Evolutionary conservation across 768 basidiomycete genomes (phyloP).

Genomic region (Exidia glandulosa): DNA sequence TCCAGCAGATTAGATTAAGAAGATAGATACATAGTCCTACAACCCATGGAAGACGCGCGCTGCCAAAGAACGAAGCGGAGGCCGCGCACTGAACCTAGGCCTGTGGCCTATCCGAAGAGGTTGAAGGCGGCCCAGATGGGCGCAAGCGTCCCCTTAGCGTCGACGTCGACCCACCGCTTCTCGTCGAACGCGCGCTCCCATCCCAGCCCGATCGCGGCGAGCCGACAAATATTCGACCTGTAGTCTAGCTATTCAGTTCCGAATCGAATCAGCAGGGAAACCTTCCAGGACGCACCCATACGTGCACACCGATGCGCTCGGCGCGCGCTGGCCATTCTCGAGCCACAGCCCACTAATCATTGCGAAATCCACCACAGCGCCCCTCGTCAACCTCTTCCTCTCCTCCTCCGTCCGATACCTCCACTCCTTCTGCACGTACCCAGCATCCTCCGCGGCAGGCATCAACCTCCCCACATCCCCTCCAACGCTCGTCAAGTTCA

Average conservation of each 20-base stretch:
- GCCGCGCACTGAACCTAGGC: not conserved
- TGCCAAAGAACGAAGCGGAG: not conserved
- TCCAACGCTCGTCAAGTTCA: constrained; percentile 34
- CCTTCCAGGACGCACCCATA: constrained; percentile 32
- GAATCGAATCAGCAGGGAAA: not conserved
- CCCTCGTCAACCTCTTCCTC: constrained; percentile 42
- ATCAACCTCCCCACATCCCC: constrained; percentile 33
- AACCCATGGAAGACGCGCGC: not conserved
- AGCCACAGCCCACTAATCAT: constrained; percentile 52
- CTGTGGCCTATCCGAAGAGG: constrained; percentile 21
- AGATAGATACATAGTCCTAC: too few species aligned
- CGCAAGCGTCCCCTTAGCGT: constrained; percentile 39
- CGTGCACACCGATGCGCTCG: constrained; percentile 46
- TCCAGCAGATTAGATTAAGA: too few species aligned
- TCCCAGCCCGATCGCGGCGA: constrained; percentile 49
- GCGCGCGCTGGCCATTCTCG: constrained; percentile 29
- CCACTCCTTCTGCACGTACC: constrained; percentile 46
- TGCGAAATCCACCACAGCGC: constrained; percentile 61
- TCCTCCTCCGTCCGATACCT: constrained; percentile 25
- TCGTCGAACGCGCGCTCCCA: constrained; percentile 54
- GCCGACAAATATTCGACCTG: constrained; percentile 51
- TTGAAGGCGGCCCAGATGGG: constrained; percentile 54
- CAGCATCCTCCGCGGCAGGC: constrained; percentile 32
- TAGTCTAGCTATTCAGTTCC: not conserved
- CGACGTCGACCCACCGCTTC: constrained; percentile 57